A percentile compares a stretch with the other conserved stretches of the same genome.
Evolutionary conservation across 2,329 filamentous ascomycete genomes (phyloP).

Genomic region (Colletotrichum trifolii): DNA sequence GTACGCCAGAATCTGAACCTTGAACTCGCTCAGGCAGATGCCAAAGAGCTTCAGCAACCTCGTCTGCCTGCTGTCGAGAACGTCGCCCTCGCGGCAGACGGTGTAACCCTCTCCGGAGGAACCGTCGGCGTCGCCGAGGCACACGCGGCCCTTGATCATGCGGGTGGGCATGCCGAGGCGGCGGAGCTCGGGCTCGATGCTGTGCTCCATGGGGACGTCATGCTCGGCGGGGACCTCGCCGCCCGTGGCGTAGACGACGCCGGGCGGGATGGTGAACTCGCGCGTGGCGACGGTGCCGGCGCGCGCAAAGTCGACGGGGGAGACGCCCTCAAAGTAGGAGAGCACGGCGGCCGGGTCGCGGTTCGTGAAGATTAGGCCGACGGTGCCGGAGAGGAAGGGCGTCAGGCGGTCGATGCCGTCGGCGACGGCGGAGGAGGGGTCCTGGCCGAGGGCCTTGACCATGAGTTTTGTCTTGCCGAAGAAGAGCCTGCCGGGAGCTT

Average conservation of each 20-base stretch:
- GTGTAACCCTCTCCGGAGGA: constrained; percentile 68
- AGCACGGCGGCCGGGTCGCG: constrained; percentile 74
- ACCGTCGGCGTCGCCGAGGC: constrained; percentile 68
- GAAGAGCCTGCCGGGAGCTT: constrained; percentile 74
- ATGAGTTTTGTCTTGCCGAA: constrained; percentile 99
- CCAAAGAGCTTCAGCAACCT: constrained; percentile 94
- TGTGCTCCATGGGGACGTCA: constrained; percentile 88
- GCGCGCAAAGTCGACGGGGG: constrained; percentile 89
- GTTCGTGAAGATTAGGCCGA: constrained; percentile 92
- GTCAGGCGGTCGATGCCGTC: constrained; percentile 79
- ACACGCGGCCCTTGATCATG: constrained; percentile 88
- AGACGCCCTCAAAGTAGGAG: constrained; percentile 77
- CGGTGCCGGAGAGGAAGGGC: constrained; percentile 79
- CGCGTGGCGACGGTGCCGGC: constrained; percentile 82
- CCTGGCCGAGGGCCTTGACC: constrained; percentile 89
- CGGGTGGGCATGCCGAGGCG: constrained; percentile 90
- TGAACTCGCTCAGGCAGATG: constrained; percentile 90
- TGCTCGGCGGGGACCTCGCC: constrained; percentile 84
- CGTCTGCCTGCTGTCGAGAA: constrained; percentile 91
- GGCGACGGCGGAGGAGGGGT: constrained; percentile 81
- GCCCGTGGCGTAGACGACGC: constrained; percentile 82
- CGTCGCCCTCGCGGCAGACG: constrained; percentile 87
- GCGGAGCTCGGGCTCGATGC: constrained; percentile 88
- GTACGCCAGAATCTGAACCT: constrained; percentile 80
- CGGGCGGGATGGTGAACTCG: constrained; percentile 82